These are phyloP conservation scores for Leptographium lundbergii DNA, from an alignment of 2,329 filamentous ascomycete genomes.

Conservation along the genomic window DNA sequence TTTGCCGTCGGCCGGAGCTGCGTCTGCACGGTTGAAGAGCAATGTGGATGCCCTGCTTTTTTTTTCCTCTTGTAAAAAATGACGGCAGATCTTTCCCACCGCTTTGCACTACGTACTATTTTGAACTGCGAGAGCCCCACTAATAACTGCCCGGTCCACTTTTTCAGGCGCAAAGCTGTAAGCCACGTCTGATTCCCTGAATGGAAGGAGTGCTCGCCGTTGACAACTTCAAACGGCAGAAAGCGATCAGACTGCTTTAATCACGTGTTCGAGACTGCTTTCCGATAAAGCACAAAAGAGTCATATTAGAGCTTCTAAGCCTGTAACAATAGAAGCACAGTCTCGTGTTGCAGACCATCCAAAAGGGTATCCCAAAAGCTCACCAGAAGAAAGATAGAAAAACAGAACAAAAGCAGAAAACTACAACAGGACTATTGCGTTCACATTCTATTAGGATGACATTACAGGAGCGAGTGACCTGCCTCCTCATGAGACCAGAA, in stretches of 20 bases:
- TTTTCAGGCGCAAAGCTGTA: background rate
- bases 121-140: background rate
- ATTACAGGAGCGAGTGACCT: background rate
- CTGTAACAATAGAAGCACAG: too few species aligned
- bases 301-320: background rate
- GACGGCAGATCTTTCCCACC: slow-evolving; percentile 4
- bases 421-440: background rate
- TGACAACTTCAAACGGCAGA: background rate
- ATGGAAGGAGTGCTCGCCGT: background rate
- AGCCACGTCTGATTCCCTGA: background rate
- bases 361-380: too few species aligned
- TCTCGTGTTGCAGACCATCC: too few species aligned
- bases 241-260: too few species aligned
- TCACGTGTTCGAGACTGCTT: background rate
- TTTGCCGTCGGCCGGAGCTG: background rate
- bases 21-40: background rate
- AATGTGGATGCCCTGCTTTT: background rate
- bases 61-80: background rate
- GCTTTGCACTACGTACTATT: background rate
- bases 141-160: background rate
- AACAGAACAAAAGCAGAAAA: background rate
- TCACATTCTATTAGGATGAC: background rate
- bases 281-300: too few species aligned
- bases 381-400: background rate
- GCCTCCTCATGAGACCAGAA: background rate